Conservation (phyloP, 176 grass and related monocot species). For the Oryza australiensis region DNA sequence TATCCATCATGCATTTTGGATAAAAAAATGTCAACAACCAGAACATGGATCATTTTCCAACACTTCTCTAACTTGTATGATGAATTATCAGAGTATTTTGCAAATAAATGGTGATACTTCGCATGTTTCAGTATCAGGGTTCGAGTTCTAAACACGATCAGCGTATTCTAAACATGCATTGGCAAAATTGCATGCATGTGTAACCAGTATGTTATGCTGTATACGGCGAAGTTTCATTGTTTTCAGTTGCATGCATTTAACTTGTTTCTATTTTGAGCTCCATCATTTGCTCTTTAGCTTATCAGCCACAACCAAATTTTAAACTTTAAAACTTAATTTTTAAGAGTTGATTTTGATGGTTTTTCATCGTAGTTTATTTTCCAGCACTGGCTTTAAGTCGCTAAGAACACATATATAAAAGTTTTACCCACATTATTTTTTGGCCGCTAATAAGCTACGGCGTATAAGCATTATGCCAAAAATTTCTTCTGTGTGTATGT, state of each 20-base stretch:
- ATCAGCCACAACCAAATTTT: too few species aligned
- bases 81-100: neutral
- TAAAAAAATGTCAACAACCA: neutral
- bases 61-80: neutral
- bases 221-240: neutral
- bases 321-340: too few species aligned
- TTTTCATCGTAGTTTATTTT: too few species aligned
- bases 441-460: too few species aligned
- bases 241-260: neutral
- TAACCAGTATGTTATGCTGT: neutral
- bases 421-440: too few species aligned
- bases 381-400: too few species aligned
- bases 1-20: neutral
- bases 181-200: neutral
- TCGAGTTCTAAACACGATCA: neutral
- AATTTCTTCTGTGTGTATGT: neutral
- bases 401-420: too few species aligned
- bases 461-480: too few species aligned
- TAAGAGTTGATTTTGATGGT: too few species aligned
- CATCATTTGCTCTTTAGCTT: too few species aligned
- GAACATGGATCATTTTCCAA: neutral
- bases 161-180: neutral
- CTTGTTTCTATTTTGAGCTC: neutral
- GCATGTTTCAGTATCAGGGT: neutral
- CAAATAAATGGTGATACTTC: neutral